These are phyloP conservation scores for Fusarium siculi DNA, from an alignment of 2,329 filamentous ascomycete genomes.

Conservation along the genomic window DNA sequence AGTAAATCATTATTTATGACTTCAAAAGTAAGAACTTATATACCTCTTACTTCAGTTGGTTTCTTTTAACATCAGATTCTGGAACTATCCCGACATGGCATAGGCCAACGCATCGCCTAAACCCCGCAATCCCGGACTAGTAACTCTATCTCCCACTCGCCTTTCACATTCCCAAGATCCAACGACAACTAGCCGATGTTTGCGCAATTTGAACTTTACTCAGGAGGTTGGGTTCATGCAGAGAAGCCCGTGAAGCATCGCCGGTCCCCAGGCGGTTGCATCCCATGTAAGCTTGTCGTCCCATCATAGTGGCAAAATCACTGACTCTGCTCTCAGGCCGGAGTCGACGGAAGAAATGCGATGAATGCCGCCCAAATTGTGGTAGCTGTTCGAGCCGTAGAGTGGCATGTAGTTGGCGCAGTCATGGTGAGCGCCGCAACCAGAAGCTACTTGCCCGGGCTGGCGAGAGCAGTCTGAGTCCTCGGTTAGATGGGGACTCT, in stretches of 20 bases:
- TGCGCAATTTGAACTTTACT: neutral
- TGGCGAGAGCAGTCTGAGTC: fast-evolving
- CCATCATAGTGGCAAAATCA: neutral
- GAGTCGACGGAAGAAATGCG: neutral
- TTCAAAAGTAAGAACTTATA: too few species aligned
- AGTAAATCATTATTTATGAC: too few species aligned
- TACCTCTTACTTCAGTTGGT: neutral
- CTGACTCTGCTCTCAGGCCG: neutral
- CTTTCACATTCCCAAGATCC: neutral
- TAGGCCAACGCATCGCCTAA: neutral
- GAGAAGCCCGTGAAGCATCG: neutral
- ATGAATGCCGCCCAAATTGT: neutral
- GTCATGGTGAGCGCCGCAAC: fast-evolving
- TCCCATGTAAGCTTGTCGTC: neutral
- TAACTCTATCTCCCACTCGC: neutral
- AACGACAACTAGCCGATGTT: neutral
- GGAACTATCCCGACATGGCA: neutral
- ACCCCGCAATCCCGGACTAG: neutral
- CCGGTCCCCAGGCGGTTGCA: neutral
- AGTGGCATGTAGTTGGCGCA: neutral
- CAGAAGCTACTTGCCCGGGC: neutral
- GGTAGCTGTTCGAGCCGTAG: neutral
- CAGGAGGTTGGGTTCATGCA: neutral
- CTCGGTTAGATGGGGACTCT: neutral
- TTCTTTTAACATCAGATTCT: neutral